phyloP scores from a whole-genome alignment of 2,329 filamentous ascomycete species.

The Zopfia rhizophila region DNA sequence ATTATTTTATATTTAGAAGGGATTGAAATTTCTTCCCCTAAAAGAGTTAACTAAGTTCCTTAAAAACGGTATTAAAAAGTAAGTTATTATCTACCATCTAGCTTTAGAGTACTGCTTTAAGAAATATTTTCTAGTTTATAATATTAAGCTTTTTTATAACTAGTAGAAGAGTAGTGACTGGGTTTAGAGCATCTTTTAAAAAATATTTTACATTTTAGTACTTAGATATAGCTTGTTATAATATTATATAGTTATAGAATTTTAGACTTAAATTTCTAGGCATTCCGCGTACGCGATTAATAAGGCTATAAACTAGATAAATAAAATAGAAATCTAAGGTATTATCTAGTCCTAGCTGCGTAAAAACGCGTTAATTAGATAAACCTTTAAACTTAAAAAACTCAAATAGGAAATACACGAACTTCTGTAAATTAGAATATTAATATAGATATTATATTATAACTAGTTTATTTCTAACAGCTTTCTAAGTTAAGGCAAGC shows the following conservation, averaged over 20 bases:
- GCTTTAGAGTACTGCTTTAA: conserved; percentile 67
- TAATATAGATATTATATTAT: conserved; percentile 75
- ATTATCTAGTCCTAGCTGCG: conserved; percentile 60
- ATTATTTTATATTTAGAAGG: conserved; percentile 31
- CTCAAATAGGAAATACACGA: conserved; percentile 67
- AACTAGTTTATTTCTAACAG: conserved; percentile 70
- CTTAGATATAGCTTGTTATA: conserved; percentile 73
- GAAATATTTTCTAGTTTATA: conserved; percentile 69
- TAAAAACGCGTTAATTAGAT: conserved; percentile 39
- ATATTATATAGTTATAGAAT: conserved; percentile 72
- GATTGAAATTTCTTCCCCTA: conserved; percentile 17
- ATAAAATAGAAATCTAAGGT: conserved; percentile 66
- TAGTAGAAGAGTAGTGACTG: conserved; percentile 59
- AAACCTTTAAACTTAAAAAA: conserved; percentile 65
- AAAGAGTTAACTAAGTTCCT: conserved; percentile 52
- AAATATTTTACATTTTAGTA: conserved; percentile 63
- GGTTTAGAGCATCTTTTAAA: conserved; percentile 63
- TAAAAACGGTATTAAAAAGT: conserved; percentile 63
- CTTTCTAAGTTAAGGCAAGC: conserved; percentile 71
- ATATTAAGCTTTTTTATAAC: conserved; percentile 73
- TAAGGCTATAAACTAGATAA: conserved; percentile 73
- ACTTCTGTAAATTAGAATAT: conserved; percentile 83
- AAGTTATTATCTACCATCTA: conserved; percentile 70
- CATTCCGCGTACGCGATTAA: conserved; percentile 70
- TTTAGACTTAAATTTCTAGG: conserved; percentile 76